Evolutionary conservation across 2,329 filamentous ascomycete genomes (phyloP).

Genomic region (Ceratocystis albifundus): DNA sequence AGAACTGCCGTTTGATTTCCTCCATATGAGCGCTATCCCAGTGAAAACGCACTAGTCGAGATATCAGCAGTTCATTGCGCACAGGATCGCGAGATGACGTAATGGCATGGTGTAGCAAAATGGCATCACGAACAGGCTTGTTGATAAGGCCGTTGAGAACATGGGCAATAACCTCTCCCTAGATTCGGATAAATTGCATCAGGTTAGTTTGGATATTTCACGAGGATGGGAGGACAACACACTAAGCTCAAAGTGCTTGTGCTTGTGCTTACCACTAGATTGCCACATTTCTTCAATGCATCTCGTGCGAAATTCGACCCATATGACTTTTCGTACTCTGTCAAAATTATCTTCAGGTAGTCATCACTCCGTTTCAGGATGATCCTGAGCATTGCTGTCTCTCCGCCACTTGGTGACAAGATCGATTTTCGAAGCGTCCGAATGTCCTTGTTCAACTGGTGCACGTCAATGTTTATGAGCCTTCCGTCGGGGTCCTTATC

Average conservation of each 20-base stretch:
- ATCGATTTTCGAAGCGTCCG: slow-evolving; percentile 57
- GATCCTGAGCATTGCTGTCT: slow-evolving; percentile 76
- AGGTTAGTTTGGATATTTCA: slow-evolving; percentile 21
- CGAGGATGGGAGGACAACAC: neutral
- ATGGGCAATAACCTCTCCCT: slow-evolving; percentile 91
- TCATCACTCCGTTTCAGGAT: slow-evolving; percentile 68
- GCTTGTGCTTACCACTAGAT: slow-evolving; percentile 86
- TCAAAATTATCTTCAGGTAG: slow-evolving; percentile 70
- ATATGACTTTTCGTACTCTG: slow-evolving; percentile 62
- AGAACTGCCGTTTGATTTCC: slow-evolving; percentile 67
- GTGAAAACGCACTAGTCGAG: slow-evolving; percentile 75
- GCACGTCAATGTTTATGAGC: slow-evolving; percentile 44
- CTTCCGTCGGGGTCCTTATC: slow-evolving; percentile 58
- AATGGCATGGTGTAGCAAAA: slow-evolving; percentile 83
- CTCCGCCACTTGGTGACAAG: slow-evolving; percentile 65
- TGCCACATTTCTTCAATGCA: slow-evolving; percentile 77
- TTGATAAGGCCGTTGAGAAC: slow-evolving; percentile 96
- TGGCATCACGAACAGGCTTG: slow-evolving; percentile 80
- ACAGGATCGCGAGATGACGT: slow-evolving; percentile 58
- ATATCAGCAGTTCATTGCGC: slow-evolving; percentile 77
- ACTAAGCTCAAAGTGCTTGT: slow-evolving; percentile 28
- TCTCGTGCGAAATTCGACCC: slow-evolving; percentile 75
- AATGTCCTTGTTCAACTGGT: slow-evolving; percentile 59
- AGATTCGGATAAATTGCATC: slow-evolving; percentile 9
- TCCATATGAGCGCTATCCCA: slow-evolving; percentile 81